Percentiles rank a stretch among this genome's conserved stretches.
phyloP scores from a whole-genome alignment of 108 stramenopile genomes.

The Epipyxis sp. region DNA sequence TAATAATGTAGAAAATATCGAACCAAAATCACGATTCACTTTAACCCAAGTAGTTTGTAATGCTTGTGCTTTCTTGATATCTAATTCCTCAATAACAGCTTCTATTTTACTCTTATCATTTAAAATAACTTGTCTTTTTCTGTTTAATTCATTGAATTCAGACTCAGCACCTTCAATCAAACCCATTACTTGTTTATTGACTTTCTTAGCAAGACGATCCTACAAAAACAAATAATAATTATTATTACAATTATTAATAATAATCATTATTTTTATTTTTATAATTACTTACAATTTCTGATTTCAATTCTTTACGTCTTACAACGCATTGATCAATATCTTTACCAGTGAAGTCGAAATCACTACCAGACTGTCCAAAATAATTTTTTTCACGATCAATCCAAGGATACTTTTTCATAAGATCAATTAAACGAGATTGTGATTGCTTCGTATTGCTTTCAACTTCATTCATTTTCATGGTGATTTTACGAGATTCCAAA shows the following conservation, averaged over 20 bases:
- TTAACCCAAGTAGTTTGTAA: slow-evolving; percentile 79
- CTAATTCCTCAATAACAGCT: slow-evolving; percentile 89
- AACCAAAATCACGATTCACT: slow-evolving; percentile 97
- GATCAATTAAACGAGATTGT: slow-evolving; percentile 62
- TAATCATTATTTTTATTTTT: no score
- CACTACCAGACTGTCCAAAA: slow-evolving; percentile 86
- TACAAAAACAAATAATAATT: no score
- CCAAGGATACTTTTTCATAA: slow-evolving; percentile 82
- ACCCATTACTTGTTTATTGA: slow-evolving; percentile 99
- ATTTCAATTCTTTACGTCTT: slow-evolving; percentile 67
- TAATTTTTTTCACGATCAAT: slow-evolving; percentile 82
- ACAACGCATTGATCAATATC: slow-evolving; percentile 65
- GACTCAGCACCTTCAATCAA: slow-evolving; percentile 98
- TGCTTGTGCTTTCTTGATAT: slow-evolving; percentile 89
- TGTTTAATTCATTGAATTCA: slow-evolving; percentile 90
- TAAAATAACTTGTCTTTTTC: slow-evolving; percentile 92
- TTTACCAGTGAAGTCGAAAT: slow-evolving; percentile 84
- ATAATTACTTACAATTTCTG: slow-evolving; percentile 77
- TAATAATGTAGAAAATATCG: slow-evolving; percentile 92
- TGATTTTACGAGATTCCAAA: slow-evolving; percentile 81
- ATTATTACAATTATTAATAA: background rate
- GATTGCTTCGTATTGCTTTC: slow-evolving; percentile 65
- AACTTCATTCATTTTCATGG: slow-evolving; percentile 61
- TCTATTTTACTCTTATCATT: slow-evolving; percentile 97
- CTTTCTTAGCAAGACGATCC: slow-evolving; percentile 71